Percentiles rank a stretch among this genome's conserved stretches.
These are phyloP conservation scores for Saprolegnia parasitica DNA, from an alignment of 352 stramenopile species.

Conservation along the genomic window DNA sequence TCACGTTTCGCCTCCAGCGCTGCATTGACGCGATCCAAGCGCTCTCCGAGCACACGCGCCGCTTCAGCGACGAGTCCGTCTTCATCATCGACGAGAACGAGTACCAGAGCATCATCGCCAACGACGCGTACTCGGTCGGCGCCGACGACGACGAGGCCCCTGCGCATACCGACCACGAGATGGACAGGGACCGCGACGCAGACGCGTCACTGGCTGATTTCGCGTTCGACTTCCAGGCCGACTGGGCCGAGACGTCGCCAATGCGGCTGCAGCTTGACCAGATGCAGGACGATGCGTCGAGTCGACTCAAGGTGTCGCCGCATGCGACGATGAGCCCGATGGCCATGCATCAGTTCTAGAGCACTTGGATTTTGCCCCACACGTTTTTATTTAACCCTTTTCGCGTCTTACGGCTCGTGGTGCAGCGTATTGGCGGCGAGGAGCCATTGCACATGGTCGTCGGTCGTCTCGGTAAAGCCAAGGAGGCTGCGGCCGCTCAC, in stretches of 20 bases:
- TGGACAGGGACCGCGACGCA: conserved; percentile 26
- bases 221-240: conserved; percentile 59
- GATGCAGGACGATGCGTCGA: neutral
- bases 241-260: conserved; percentile 43
- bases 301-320: no score
- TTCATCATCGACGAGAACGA: conserved; percentile 73
- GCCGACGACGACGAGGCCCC: neutral
- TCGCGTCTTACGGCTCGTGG: neutral
- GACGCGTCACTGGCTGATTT: conserved; percentile 55
- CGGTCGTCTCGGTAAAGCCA: conserved; percentile 16
- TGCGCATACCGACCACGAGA: neutral
- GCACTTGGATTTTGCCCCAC: conserved; percentile 2
- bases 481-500: conserved; percentile 15
- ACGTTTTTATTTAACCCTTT: conserved; percentile 9
- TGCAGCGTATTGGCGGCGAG: neutral
- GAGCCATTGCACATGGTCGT: conserved; percentile 27
- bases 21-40: conserved; percentile 73
- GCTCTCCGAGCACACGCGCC: conserved; percentile 34
- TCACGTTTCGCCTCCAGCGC: conserved; percentile 68
- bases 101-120: conserved; percentile 39
- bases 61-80: conserved; percentile 65
- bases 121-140: conserved; percentile 14
- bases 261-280: conserved; percentile 1
- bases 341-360: conserved; percentile 22
- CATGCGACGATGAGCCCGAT: neutral